phyloP scores from a whole-genome alignment of 805 yeast species.

The Candida krabiensis region DNA sequence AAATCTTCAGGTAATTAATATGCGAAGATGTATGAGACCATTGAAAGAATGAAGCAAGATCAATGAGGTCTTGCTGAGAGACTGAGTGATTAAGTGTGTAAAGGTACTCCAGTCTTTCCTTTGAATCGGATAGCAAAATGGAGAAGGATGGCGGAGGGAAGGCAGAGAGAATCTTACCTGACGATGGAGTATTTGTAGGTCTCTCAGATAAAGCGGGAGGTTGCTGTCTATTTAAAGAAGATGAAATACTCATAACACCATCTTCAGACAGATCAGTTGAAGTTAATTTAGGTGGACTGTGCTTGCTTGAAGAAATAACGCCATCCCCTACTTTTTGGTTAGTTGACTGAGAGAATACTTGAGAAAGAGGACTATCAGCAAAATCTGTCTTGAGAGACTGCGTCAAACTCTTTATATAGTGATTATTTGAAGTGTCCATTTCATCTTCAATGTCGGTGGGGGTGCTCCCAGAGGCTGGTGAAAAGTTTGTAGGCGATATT shows the following conservation, averaged over 20 bases:
- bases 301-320: background rate
- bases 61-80: slow-evolving; percentile 23
- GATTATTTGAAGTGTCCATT: slow-evolving; percentile 14
- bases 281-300: slow-evolving; percentile 3
- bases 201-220: slow-evolving; percentile 4
- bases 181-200: slow-evolving; percentile 1
- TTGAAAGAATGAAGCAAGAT: slow-evolving; percentile 31
- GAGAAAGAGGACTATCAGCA: slow-evolving; percentile 7
- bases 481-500: slow-evolving; percentile 26
- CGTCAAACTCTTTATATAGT: slow-evolving; percentile 25
- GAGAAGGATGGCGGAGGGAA: slow-evolving; percentile 26
- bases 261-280: slow-evolving; percentile 4
- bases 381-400: slow-evolving; percentile 21
- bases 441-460: slow-evolving; percentile 11
- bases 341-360: background rate
- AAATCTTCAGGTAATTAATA: slow-evolving; percentile 32
- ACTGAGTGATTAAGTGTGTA: slow-evolving; percentile 29
- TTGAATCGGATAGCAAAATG: slow-evolving; percentile 12
- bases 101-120: slow-evolving; percentile 29
- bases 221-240: too few relatives aligned
- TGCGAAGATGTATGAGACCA: slow-evolving; percentile 33
- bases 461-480: slow-evolving; percentile 20
- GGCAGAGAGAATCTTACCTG: slow-evolving; percentile 13
- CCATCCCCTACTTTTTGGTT: background rate
- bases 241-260: background rate